Percentiles rank a stretch among this genome's conserved stretches.
Evolutionary conservation across 73 alveolate genomes (phyloP).

Genomic region (Uronychia setigera): DNA sequence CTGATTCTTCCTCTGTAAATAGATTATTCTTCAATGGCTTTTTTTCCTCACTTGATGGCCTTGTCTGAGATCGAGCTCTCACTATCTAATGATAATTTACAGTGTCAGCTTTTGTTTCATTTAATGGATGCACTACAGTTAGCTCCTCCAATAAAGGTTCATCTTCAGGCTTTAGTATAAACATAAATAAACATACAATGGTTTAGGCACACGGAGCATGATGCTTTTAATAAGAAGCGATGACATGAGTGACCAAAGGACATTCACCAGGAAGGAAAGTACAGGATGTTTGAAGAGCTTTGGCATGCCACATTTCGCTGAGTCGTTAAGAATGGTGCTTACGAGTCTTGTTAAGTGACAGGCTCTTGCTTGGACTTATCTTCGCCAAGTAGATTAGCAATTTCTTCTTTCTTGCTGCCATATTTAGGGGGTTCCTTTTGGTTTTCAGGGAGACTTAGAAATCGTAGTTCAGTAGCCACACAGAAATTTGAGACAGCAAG

Average conservation of each 20-base stretch:
- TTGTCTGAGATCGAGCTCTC: not conserved
- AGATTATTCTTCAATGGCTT: not conserved
- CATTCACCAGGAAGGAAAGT: conserved; percentile 65
- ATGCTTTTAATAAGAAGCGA: conserved; percentile 63
- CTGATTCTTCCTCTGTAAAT: not conserved
- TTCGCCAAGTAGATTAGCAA: not conserved
- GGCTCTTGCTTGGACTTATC: not conserved
- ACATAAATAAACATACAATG: not conserved
- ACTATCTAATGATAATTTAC: conserved; percentile 40
- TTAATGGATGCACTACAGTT: conserved; percentile 56
- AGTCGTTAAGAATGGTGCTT: not conserved
- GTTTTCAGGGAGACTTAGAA: conserved; percentile 47
- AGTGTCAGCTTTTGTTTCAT: conserved; percentile 45
- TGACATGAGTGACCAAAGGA: conserved; percentile 65
- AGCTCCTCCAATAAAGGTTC: conserved; percentile 57
- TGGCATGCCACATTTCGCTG: conserved; percentile 74
- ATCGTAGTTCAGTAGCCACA: conserved; percentile 92
- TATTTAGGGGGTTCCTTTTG: conserved; percentile 12
- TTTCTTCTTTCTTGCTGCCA: not conserved
- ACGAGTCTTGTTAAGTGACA: not conserved
- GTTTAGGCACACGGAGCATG: conserved; percentile 28
- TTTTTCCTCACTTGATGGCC: not conserved
- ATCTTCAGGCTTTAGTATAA: conserved; percentile 33
- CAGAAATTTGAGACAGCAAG: conserved; percentile 88
- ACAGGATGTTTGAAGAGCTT: conserved; percentile 59